Conservation (phyloP, 805 yeast species). For the Metschnikowia peoriensis region DNA sequence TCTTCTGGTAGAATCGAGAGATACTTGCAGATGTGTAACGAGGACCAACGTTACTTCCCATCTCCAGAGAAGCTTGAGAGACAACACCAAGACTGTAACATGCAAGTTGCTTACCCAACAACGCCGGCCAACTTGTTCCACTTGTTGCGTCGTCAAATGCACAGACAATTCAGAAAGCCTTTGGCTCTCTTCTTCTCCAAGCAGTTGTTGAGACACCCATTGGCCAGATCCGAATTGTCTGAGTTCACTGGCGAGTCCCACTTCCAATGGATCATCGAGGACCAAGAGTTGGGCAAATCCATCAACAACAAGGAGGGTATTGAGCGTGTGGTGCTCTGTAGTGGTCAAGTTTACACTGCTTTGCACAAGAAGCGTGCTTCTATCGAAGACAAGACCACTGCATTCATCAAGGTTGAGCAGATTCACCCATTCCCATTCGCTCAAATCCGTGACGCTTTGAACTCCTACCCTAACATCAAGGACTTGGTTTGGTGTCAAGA, state of each 20-base stretch:
- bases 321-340: slow-evolving; percentile 77
- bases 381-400: slow-evolving; percentile 75
- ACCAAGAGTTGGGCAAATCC: slow-evolving; percentile 75
- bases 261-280: slow-evolving; percentile 96
- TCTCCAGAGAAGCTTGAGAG: slow-evolving; percentile 81
- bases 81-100: slow-evolving; percentile 98
- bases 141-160: slow-evolving; percentile 96
- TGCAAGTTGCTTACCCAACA: slow-evolving; percentile 97
- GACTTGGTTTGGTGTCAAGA: slow-evolving; percentile 98
- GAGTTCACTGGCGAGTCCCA: slow-evolving; percentile 91
- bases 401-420: slow-evolving; percentile 88
- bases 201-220: slow-evolving; percentile 84
- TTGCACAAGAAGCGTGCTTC: slow-evolving; percentile 84
- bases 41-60: slow-evolving; percentile 95
- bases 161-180: slow-evolving; percentile 97
- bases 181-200: slow-evolving; percentile 86
- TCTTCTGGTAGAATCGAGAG: slow-evolving; percentile 97
- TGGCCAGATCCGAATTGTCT: slow-evolving; percentile 79
- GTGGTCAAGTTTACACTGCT: slow-evolving; percentile 95
- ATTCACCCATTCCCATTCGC: slow-evolving; percentile 98
- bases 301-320: slow-evolving; percentile 79
- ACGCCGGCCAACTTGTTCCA: slow-evolving; percentile 98
- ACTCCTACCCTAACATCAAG: slow-evolving; percentile 75
- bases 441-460: slow-evolving; percentile 80
- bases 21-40: slow-evolving; percentile 92